A percentile compares a stretch with the other conserved stretches of the same genome.
These are phyloP conservation scores for Ogataea zsoltii DNA, from an alignment of 805 yeast genomes.

Conservation along the genomic window DNA sequence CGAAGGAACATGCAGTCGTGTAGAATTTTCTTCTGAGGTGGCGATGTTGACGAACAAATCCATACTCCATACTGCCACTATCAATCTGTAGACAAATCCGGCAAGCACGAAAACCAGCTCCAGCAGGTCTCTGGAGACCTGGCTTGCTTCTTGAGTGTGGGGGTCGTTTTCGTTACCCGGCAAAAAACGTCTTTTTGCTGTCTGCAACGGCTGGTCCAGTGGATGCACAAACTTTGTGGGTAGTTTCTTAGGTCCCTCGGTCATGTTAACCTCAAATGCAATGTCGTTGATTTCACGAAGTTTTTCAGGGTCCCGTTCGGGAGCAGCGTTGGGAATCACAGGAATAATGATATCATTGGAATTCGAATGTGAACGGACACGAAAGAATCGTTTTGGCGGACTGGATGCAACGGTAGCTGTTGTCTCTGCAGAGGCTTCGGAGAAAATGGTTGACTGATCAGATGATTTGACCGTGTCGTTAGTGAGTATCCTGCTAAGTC, in stretches of 20 bases:
- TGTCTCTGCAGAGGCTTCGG: slow-evolving; percentile 16
- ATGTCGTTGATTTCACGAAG: slow-evolving; percentile 26
- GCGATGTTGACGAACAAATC: slow-evolving; percentile 31
- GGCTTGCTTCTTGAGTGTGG: not conserved
- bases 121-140: slow-evolving; percentile 18
- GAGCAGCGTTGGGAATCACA: slow-evolving; percentile 1
- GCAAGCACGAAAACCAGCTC: slow-evolving; percentile 11
- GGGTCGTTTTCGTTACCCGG: not conserved
- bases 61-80: slow-evolving; percentile 27
- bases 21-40: slow-evolving; percentile 20
- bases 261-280: slow-evolving; percentile 32
- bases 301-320: slow-evolving; percentile 12
- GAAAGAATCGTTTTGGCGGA: slow-evolving; percentile 15
- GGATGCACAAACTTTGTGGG: slow-evolving; percentile 31
- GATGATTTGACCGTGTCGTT: slow-evolving; percentile 19
- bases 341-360: slow-evolving; percentile 14
- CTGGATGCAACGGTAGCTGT: slow-evolving; percentile 8
- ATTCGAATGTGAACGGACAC: slow-evolving; percentile 15
- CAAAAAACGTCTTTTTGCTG: slow-evolving; percentile 2
- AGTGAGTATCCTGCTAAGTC: slow-evolving; percentile 11
- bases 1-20: slow-evolving; percentile 32
- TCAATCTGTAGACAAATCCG: slow-evolving; percentile 6
- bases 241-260: slow-evolving; percentile 9
- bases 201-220: slow-evolving; percentile 31
- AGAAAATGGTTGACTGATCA: slow-evolving; percentile 21